Evolutionary conservation across 1,284 basidiomycete species (phyloP).

Genomic region (Macrocystidia cucumis): DNA sequence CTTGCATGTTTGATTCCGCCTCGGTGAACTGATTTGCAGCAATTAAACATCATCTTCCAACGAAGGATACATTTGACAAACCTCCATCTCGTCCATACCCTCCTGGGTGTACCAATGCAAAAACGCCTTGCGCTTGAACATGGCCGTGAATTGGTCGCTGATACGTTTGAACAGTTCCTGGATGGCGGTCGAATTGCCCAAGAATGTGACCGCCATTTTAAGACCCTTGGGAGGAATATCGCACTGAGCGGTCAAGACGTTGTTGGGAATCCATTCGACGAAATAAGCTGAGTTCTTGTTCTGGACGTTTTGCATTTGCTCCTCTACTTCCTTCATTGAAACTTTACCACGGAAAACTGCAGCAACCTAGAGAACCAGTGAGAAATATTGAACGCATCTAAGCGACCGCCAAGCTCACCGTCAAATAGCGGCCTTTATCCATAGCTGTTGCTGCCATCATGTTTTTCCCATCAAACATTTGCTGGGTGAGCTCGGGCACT

Average conservation of each 20-base stretch:
- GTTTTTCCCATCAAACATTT: conserved; percentile 99
- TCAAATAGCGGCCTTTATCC: conserved; percentile 90
- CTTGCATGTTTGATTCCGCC: conserved; percentile 96
- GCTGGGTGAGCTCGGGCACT: conserved; percentile 93
- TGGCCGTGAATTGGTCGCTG: conserved; percentile 94
- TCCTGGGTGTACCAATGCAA: conserved; percentile 99
- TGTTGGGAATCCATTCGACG: conserved; percentile 99
- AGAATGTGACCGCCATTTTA: conserved; percentile 96
- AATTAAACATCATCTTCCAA: conserved; percentile 2
- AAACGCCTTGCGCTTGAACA: conserved; percentile 99
- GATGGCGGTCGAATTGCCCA: conserved; percentile 96
- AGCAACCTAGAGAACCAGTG: conserved; percentile 64
- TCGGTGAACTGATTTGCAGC: conserved; percentile 67
- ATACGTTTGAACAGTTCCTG: conserved; percentile 98
- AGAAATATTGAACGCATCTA: too few relatives aligned
- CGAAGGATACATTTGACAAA: conserved; percentile 19
- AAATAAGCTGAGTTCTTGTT: conserved; percentile 97
- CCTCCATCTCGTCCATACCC: conserved; percentile 99
- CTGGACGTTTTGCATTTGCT: conserved; percentile 96
- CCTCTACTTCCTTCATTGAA: conserved; percentile 98
- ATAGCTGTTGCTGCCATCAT: conserved; percentile 98
- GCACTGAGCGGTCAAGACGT: conserved; percentile 93
- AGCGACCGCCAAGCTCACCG: conserved; percentile 35
- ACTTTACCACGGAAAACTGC: conserved; percentile 99
- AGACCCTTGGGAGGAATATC: conserved; percentile 90